Percentiles rank a stretch among this genome's conserved stretches.
Conservation (phyloP, 2,329 filamentous ascomycete species). For the Penicillium brasilianum region DNA sequence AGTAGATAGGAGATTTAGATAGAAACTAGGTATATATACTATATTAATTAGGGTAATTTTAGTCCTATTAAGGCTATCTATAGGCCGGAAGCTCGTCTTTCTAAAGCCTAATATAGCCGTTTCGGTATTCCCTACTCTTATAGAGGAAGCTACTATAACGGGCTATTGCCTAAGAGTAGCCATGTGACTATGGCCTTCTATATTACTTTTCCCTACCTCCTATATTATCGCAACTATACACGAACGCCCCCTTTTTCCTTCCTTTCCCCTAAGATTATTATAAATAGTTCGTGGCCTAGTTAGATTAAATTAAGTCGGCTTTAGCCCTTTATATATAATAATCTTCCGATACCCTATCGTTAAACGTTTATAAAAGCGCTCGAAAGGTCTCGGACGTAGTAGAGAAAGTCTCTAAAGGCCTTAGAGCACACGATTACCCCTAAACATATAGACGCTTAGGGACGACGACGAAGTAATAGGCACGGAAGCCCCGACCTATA, state of each 20-base stretch:
- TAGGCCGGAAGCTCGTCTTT: no score
- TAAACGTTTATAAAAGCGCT: background rate
- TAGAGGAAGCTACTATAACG: no score
- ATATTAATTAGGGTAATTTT: no score
- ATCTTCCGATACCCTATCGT: background rate
- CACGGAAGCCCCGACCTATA: no score
- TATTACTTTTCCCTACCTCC: background rate
- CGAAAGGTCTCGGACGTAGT: background rate
- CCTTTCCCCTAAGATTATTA: background rate
- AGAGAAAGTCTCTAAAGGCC: background rate
- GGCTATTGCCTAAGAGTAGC: background rate
- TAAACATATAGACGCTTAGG: no score
- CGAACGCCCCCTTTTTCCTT: background rate
- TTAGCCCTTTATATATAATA: background rate
- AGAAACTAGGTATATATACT: no score
- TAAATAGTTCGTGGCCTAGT: slow-evolving; percentile 5
- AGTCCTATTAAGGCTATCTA: no score
- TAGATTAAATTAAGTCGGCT: slow-evolving; percentile 1
- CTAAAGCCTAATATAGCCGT: no score
- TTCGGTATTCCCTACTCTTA: no score
- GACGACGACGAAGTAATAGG: no score
- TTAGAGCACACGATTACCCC: background rate
- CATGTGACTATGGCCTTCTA: background rate
- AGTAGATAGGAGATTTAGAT: no score
- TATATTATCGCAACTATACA: background rate